phyloP scores from a whole-genome alignment of 306 rosid species.

The Clitoria ternatea region DNA sequence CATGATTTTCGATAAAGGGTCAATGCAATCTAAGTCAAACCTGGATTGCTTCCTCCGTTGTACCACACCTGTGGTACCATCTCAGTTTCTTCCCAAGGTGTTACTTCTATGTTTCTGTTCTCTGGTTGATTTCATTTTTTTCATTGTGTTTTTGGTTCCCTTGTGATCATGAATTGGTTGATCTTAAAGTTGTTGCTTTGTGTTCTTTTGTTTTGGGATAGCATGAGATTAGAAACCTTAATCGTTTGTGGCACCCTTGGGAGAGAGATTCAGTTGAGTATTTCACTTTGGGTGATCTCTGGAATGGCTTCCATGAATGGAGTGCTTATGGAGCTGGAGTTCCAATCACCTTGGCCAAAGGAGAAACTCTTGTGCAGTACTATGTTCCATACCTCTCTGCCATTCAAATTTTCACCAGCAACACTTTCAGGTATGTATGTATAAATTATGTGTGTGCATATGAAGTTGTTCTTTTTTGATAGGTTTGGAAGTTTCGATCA shows the following conservation, averaged over 20 bases:
- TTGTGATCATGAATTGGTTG: background rate
- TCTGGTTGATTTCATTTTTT: background rate
- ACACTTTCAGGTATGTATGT: constrained; percentile 60
- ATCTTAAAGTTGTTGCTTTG: background rate
- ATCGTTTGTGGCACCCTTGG: constrained; percentile 89
- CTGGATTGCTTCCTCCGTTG: constrained; percentile 72
- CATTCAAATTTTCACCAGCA: constrained; percentile 84
- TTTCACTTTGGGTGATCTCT: constrained; percentile 75
- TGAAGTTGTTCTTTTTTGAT: too few relatives aligned
- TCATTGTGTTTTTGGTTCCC: background rate
- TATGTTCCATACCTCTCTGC: constrained; percentile 98
- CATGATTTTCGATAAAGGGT: constrained; percentile 49
- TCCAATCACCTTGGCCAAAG: constrained; percentile 54
- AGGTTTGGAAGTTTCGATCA: background rate
- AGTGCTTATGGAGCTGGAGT: constrained; percentile 98
- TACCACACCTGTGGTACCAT: constrained; percentile 72
- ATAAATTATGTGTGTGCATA: background rate
- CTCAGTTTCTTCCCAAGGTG: constrained; percentile 80
- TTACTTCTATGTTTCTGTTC: background rate
- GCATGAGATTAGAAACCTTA: constrained; percentile 76
- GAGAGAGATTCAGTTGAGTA: constrained; percentile 81
- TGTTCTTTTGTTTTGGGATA: background rate
- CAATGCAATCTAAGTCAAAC: constrained; percentile 77
- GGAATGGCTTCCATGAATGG: constrained; percentile 87
- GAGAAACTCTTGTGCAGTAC: constrained; percentile 85